Percentiles rank a stretch among this genome's conserved stretches.
phyloP scores from a whole-genome alignment of 2,329 filamentous ascomycete genomes.

The Aspergillus sp. region DNA sequence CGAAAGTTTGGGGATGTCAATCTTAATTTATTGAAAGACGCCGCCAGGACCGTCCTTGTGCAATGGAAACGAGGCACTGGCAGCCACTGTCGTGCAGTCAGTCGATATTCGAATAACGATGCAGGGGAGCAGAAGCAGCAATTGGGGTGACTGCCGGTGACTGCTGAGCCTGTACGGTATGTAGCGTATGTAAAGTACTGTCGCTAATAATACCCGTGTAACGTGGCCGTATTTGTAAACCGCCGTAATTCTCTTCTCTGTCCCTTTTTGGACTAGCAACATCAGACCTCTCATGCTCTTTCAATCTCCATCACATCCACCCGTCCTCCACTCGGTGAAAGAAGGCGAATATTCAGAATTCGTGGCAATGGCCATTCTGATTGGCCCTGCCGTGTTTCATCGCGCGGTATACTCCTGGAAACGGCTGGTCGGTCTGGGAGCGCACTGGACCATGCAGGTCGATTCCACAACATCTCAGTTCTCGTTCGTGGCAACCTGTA shows the following conservation, averaged over 20 bases:
- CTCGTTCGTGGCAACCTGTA: slow-evolving; percentile 5
- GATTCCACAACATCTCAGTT: slow-evolving; percentile 11
- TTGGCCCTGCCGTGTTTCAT: neutral
- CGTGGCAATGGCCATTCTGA: neutral
- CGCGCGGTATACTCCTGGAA: neutral
- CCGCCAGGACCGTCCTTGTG: neutral
- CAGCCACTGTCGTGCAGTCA: neutral
- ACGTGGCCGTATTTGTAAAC: neutral
- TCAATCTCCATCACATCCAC: neutral
- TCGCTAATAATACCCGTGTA: neutral
- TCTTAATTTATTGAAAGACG: neutral
- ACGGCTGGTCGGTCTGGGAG: neutral
- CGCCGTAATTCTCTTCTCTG: neutral
- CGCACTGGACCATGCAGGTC: slow-evolving; percentile 7
- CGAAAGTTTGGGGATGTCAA: neutral
- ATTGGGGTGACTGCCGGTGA: too few species aligned
- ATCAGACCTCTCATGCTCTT: neutral
- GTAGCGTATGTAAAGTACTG: neutral
- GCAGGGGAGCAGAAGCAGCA: too few species aligned
- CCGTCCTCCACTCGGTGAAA: neutral
- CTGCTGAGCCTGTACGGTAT: neutral
- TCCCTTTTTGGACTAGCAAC: neutral
- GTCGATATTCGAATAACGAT: too few species aligned
- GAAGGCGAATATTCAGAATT: neutral
- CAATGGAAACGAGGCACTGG: neutral